Base-by-base conservation (phyloP, 495 filamentous ascomycete genomes). In the Penicillium pulvis region DNA sequence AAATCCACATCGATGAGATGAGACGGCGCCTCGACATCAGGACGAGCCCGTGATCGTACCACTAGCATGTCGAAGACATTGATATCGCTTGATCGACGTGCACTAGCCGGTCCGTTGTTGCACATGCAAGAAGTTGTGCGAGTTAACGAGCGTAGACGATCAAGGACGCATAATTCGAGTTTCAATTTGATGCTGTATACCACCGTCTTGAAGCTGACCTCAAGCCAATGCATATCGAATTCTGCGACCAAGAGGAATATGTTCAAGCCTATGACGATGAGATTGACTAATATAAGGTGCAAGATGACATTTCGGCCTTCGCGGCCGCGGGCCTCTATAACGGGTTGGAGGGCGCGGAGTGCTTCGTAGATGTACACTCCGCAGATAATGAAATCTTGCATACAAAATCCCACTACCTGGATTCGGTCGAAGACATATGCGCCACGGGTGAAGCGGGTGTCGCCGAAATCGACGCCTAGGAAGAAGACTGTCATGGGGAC, bases 131-230 rank as follows among this genome's bases (percentile, higher is more conserved):
- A 41, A 41, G 47, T 33, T 8, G 50, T 54, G 30, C 56, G 56
- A 0, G 64, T 67, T 16, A 67, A 46, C 49, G 8, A 39, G 39
- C 59, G 64, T 1, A 70, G 59, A 17, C 53, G 57, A 6, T 46
- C 60, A 16, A 87, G 72, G 7, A 85, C 76, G 19, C 69, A 71
- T 58, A 85, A 86, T 63, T 87, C 85, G 26, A 87, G 71, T 63
- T 86, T 86, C 17, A 87, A 73, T 61, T 87, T 87, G 63, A 86
- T 69, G 58, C 78, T 79, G 71, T 87, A 87, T 0, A 84, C 72
- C 20, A 80, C 9, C 69, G 76, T 63, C 81, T 82, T 58, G 79
- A 69, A 20, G 75, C 76, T 28, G 75, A 79, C 66, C 81, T 75
- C 17, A 75, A 73, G 43, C 68, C 67, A 82, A 28, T 79, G 65